Evolutionary conservation across 164 flowering plant species (phyloP).

Genomic region (Sedum album): DNA sequence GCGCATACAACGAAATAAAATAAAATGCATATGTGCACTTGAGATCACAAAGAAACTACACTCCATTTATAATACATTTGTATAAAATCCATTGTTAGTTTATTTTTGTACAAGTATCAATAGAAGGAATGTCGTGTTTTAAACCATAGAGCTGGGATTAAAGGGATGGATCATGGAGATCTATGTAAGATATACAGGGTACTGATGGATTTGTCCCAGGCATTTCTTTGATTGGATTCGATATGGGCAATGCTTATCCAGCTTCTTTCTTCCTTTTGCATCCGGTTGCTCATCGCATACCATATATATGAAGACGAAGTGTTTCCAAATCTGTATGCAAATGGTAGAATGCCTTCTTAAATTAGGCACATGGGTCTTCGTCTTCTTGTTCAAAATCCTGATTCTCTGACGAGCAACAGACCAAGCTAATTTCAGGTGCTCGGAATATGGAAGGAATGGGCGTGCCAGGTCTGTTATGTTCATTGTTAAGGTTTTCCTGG

Average conservation of each 20-base stretch:
- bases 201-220: conserved; percentile 41
- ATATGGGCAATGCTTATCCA: conserved; percentile 41
- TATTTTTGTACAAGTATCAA: no score
- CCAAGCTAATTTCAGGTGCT: conserved; percentile 33
- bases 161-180: neutral
- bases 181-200: conserved; percentile 23
- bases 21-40: no score
- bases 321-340: conserved; percentile 49
- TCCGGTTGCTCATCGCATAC: conserved; percentile 46
- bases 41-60: no score
- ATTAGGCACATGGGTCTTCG: conserved; percentile 27
- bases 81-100: no score
- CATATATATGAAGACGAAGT: conserved; percentile 50
- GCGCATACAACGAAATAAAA: no score
- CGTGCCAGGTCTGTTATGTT: conserved; percentile 38
- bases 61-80: no score
- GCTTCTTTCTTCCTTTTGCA: conserved; percentile 41
- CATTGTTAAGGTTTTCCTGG: conserved; percentile 30
- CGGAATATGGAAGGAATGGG: conserved; percentile 33
- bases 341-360: conserved; percentile 43
- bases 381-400: conserved; percentile 4
- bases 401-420: conserved; percentile 14
- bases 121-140: no score
- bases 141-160: no score
- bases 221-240: conserved; percentile 21